Evolutionary conservation across 306 rosid genomes (phyloP), one percentile per base, ranked within the genome.

Genomic region (Quercus dentata): DNA sequence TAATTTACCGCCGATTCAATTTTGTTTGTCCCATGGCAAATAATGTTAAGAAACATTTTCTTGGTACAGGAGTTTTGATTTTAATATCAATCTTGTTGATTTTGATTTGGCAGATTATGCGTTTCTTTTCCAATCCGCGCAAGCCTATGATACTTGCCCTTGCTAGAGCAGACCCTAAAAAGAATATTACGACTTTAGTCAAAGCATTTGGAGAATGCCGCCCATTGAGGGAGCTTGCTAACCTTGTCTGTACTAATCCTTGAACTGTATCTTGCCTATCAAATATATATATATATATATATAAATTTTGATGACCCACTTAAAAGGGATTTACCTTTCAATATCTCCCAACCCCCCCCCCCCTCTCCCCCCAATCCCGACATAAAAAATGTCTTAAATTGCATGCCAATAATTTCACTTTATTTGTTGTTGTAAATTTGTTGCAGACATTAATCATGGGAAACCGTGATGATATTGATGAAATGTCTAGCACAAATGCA

Each of bases 121-220:
- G 93, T 28, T 90, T 90, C 85, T 90, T 90, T 77, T 76, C 90
- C 74, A 90, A 87, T 80, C 93, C 93, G 15, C 90, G 86, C 74
- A 90, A 90, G 85, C 93, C 91, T 28, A 90, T 87, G 93, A 87
- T 87, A 83, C 93, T 90, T 77, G 91, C 90, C 27, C 94, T 90
- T 84, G 94, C 94, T 6, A 84, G 94, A 64, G 90, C 91, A 84
- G 91, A 90, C 74, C 94, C 94, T 27, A 87, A 90, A 65, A 90
- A 90, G 67, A 87, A 90, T 74, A 86, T 90, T 73, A 84, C 88
- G 0, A 90, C 89, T 69, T 79, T 89, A 56, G 91, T 89, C 78
- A 89, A 89, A 80, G 93, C 91, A 69, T 89, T 87, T 84, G 93
- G 93, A 80, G 94, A 87, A 86, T 90, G 94, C 68, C 89, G 88